These are phyloP conservation scores for Circinella minor DNA, from an alignment of 371 early-diverging fungal genomes.

Conservation along the genomic window DNA sequence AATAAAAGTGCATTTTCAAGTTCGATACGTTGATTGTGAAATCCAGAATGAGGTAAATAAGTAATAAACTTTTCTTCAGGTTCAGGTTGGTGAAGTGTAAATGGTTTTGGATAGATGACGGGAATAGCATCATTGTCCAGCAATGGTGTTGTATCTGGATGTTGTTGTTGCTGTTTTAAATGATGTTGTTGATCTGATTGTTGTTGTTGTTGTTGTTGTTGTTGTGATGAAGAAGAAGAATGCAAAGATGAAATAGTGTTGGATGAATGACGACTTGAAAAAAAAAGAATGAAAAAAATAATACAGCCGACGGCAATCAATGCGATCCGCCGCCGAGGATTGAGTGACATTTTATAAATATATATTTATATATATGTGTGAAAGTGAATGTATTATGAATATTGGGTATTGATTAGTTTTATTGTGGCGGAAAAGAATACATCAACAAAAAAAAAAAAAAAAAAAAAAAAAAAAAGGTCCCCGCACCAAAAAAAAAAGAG, in stretches of 20 bases:
- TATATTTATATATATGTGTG: neutral
- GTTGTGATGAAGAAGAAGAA: neutral
- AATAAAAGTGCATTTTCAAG: slow-evolving; percentile 64
- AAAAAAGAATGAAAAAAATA: slow-evolving; percentile 1
- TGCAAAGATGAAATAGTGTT: neutral
- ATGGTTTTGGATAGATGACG: slow-evolving; percentile 26
- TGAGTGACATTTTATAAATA: slow-evolving; percentile 18
- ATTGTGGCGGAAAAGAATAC: no score
- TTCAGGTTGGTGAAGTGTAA: slow-evolving; percentile 22
- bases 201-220: neutral
- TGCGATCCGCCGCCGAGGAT: slow-evolving; percentile 14
- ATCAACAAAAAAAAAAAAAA: no score
- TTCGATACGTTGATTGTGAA: slow-evolving; percentile 66
- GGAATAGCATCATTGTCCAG: slow-evolving; percentile 18
- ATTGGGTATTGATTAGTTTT: no score
- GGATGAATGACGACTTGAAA: slow-evolving; percentile 6
- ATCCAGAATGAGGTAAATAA: slow-evolving; percentile 70
- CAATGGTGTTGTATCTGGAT: neutral
- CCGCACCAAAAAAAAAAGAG: no score
- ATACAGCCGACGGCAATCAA: neutral
- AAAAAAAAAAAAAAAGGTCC: no score
- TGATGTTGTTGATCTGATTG: neutral
- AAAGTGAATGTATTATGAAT: neutral
- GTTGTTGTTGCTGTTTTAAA: neutral
- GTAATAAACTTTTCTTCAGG: slow-evolving; percentile 51